Base-by-base conservation (phyloP, 805 yeast species). In the Cyberlindnera euphorbiiphila region DNA sequence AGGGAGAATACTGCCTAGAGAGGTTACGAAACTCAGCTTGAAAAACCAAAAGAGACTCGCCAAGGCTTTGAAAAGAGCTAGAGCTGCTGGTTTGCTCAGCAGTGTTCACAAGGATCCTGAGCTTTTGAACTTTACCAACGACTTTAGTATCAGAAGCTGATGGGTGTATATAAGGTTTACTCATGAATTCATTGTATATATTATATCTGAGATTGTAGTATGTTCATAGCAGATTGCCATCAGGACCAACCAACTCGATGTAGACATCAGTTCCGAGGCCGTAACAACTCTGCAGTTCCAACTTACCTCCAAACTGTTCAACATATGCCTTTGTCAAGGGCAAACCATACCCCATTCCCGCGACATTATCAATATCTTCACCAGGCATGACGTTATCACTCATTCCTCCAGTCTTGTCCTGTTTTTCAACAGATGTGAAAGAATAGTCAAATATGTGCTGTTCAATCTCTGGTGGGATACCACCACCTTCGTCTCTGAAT, bases 261-360 rank as follows among this genome's bases (percentile, higher is more conserved):
- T 84, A 83, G 7, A 79, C 87, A 49, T 81, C 88, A 0, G 91
- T 82, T 4, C 95, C 95, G 70, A 78, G 71, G 2, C 93, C 91
- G 60, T 73, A 73, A 41, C 82, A 70, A 32, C 82, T 76, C 56
- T 84, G 87, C 20, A 85, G 66, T 42, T 77, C 77, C 34, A 85
- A 67, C 31, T 66, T 67, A 3, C 93, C 93, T 28, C 81, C 82
- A 56, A 84, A 82, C 55, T 81, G 70, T 52, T 78, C 84, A 21
- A 82, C 77, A 51, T 84, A 84, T 0, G 86, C 82, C 49, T 76
- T 66, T 43, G 89, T 84, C 45, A 91, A 65, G 6, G 98, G 98
- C 38, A 91, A 61, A 0, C 98, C 98, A 56, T 87, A 91, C 1
- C 98, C 98, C 85, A 93, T 84, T 0, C 98, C 98, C 0, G 97